A percentile compares a stretch with the other conserved stretches of the same genome.
Evolutionary conservation across 805 yeast species (phyloP).

Genomic region (Nakazawaea siamensis): DNA sequence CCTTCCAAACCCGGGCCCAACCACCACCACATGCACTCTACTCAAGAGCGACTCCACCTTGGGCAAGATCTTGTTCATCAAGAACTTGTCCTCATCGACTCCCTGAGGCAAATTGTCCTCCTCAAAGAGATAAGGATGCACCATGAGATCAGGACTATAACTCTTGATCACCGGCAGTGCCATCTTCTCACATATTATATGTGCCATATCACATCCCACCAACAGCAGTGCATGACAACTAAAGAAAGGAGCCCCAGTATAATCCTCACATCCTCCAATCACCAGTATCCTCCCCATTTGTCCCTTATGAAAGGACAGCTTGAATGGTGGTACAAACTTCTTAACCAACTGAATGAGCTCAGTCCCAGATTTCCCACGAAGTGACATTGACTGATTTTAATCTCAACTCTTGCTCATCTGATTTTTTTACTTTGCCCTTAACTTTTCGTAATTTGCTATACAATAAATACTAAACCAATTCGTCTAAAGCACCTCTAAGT

Average conservation of each 20-base stretch:
- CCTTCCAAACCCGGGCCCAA: constrained; percentile 94
- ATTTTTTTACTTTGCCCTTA: too few relatives aligned
- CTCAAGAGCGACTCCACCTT: constrained; percentile 47
- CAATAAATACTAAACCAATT: constrained; percentile 5
- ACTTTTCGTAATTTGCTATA: too few relatives aligned
- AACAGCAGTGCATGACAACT: constrained; percentile 79
- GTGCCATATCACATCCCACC: constrained; percentile 84
- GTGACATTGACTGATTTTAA: too few relatives aligned
- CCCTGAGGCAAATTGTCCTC: constrained; percentile 13
- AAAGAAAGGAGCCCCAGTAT: constrained; percentile 95
- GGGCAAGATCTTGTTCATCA: constrained; percentile 41
- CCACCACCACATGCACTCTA: constrained; percentile 71
- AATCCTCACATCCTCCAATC: constrained; percentile 92
- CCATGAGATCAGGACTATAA: constrained; percentile 92
- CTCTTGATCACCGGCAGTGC: constrained; percentile 80
- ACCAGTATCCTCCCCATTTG: constrained; percentile 84
- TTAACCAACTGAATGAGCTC: constrained; percentile 44
- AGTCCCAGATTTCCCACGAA: background rate
- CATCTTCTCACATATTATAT: constrained; percentile 71
- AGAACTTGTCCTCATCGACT: constrained; percentile 18
- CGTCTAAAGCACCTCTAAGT: constrained; percentile 28
- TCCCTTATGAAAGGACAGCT: constrained; percentile 74
- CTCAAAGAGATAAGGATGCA: constrained; percentile 80
- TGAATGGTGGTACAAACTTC: constrained; percentile 67
- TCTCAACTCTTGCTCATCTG: too few relatives aligned